Conservation (phyloP, 768 basidiomycete species). For the Rhizopogon vesiculosus region DNA sequence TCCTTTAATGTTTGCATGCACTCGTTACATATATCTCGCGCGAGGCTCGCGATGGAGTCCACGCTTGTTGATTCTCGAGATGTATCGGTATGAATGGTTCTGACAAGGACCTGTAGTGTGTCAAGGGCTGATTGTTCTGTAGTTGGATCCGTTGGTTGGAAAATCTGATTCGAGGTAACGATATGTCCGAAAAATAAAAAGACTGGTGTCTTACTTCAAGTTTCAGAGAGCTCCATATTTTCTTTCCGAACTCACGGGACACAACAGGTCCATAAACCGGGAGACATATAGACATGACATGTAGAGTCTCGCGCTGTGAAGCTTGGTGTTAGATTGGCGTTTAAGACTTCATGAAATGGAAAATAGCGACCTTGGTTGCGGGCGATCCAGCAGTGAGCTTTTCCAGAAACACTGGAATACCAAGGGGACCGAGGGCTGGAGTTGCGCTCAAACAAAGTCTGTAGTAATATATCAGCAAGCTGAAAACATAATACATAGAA, state of each 20-base stretch:
- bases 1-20: conserved; percentile 77
- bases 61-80: conserved; percentile 33
- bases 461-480: neutral
- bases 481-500: neutral
- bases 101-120: conserved; percentile 67
- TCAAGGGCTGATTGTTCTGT: conserved; percentile 74
- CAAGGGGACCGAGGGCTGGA: conserved; percentile 76
- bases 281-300: conserved; percentile 71
- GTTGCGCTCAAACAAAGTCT: conserved; percentile 75
- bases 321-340: neutral
- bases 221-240: conserved; percentile 89
- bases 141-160: conserved; percentile 80
- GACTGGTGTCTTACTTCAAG: conserved; percentile 58
- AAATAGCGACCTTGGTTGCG: conserved; percentile 62
- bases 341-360: neutral
- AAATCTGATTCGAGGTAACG: conserved; percentile 51
- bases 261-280: conserved; percentile 76
- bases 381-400: conserved; percentile 84
- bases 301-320: conserved; percentile 75
- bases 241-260: conserved; percentile 57
- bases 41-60: conserved; percentile 46
- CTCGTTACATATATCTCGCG: conserved; percentile 73
- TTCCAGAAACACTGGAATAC: conserved; percentile 86
- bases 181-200: neutral
- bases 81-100: conserved; percentile 59